Percentiles rank a stretch among this genome's conserved stretches.
phyloP scores from a whole-genome alignment of 163 green algal genomes.

The Chlorella variabilis region DNA sequence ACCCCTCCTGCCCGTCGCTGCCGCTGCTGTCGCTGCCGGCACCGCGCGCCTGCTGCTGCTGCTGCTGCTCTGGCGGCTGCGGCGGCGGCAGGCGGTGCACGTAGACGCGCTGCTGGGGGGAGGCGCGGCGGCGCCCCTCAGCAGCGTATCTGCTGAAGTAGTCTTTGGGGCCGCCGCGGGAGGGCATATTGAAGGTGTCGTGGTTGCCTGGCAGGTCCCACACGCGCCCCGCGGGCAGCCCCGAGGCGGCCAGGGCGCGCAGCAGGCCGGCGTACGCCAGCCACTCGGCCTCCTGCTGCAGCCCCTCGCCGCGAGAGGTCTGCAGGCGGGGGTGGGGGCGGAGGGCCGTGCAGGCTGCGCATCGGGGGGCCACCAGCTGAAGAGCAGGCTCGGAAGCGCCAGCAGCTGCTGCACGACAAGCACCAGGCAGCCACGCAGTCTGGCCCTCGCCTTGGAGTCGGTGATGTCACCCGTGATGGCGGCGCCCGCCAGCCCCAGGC shows the following conservation, averaged over 20 bases:
- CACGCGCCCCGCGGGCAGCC: background rate
- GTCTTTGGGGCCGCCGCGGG: conserved; percentile 49
- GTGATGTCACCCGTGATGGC: conserved; percentile 78
- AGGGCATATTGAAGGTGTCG: conserved; percentile 74
- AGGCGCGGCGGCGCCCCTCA: conserved; percentile 38
- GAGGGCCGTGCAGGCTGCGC: too few species aligned
- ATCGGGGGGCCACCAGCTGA: too few species aligned
- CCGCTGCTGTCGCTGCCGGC: background rate
- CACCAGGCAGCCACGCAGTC: background rate
- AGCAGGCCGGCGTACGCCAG: conserved; percentile 54
- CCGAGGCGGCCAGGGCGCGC: conserved; percentile 22
- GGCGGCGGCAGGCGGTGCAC: background rate
- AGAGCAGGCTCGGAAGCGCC: too few species aligned
- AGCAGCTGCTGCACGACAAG: background rate
- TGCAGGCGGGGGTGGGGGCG: conserved; percentile 41
- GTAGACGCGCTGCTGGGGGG: conserved; percentile 19
- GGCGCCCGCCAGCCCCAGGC: conserved; percentile 42
- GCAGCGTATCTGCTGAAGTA: conserved; percentile 54
- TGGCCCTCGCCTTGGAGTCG: conserved; percentile 63
- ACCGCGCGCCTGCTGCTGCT: background rate
- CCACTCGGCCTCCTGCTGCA: conserved; percentile 78
- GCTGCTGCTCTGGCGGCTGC: conserved; percentile 36
- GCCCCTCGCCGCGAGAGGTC: conserved; percentile 44
- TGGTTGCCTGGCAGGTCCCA: conserved; percentile 76
- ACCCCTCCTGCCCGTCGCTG: background rate